These are phyloP conservation scores for Hypoxylon rubiginosum DNA, from an alignment of 2,329 filamentous ascomycete species.

Conservation along the genomic window DNA sequence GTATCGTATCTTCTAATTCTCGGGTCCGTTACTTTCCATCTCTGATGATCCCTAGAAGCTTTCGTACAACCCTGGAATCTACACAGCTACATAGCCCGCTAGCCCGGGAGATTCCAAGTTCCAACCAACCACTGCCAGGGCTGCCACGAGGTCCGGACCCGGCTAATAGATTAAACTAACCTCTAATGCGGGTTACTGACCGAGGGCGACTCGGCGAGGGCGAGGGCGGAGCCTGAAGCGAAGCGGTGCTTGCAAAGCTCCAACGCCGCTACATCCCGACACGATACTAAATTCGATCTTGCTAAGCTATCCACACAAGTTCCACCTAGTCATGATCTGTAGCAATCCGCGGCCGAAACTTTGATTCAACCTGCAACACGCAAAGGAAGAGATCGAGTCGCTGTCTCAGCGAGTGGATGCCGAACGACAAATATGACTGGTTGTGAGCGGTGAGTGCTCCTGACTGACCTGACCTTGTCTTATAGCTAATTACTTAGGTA, in stretches of 20 bases:
- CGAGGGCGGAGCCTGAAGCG: not conserved
- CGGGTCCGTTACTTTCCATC: not conserved
- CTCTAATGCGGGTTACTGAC: not conserved
- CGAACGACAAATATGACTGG: not conserved
- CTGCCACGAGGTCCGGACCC: conserved; percentile 26
- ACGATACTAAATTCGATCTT: not conserved
- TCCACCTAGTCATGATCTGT: conserved; percentile 17
- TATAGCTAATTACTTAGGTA: not conserved
- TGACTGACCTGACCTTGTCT: not conserved
- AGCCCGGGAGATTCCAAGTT: not conserved
- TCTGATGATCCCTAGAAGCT: not conserved
- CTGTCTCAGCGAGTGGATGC: conserved; percentile 13
- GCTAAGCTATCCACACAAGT: not conserved
- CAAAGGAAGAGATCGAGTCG: conserved; percentile 12
- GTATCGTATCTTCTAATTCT: no score
- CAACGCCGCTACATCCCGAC: not conserved
- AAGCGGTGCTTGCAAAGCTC: not conserved
- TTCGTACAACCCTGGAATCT: no score
- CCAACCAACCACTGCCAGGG: not conserved
- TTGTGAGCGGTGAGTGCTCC: not conserved
- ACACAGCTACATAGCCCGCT: no score
- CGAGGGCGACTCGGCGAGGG: not conserved
- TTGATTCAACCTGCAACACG: conserved; percentile 18
- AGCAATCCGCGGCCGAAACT: conserved; percentile 12
- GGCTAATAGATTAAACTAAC: conserved; percentile 14